Evolutionary conservation across 768 basidiomycete genomes (phyloP), one percentile per base, ranked within the genome.

Genomic region (Suillus discolor): DNA sequence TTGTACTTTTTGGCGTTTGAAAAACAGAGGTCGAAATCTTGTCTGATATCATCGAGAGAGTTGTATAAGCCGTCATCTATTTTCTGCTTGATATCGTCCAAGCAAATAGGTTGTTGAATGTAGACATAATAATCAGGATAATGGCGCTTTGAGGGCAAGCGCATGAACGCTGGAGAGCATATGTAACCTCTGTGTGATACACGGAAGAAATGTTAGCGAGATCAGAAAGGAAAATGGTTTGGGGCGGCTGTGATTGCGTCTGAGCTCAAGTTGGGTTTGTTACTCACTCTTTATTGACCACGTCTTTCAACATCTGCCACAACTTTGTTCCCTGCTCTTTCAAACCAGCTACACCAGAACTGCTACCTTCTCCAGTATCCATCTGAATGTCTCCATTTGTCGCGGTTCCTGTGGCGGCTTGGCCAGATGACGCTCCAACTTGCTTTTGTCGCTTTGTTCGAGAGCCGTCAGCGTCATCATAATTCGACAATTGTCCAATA

Each of bases 271-370:
- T 75, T 74, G 74, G 76, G 78, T 74, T 74, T 78, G 82, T 80
- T 80, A 91, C 92, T 84, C 84, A 94, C 93, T 93, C 91, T 85
- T 92, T 91, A 82, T 88, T 90, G 75, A 88, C 87, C 73, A 91
- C 92, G 77, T 92, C 90, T 84, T 87, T 91, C 76, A 94, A 83
- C 45, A 85, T 85, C 74, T 89, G 86, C 89, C 90, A 93, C 80
- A 93, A 77, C 78, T 83, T 84, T 78, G 89, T 75, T 54, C 89
- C 92, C 74, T 87, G 84, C 78, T 88, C 87, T 73, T 84, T 88
- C 74, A 90, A 83, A 65, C 69, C 69, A 44, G 62, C 64, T 61
- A 66, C 70, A 65, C 79, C 79, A 54, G 68, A 60, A 64, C 61
- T 67, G 23, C 66, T 66, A 60, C 57, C 67, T 55, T 77, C 79